Base-by-base conservation (phyloP, 73 alveolate species). In the Urostyla sp. region DNA sequence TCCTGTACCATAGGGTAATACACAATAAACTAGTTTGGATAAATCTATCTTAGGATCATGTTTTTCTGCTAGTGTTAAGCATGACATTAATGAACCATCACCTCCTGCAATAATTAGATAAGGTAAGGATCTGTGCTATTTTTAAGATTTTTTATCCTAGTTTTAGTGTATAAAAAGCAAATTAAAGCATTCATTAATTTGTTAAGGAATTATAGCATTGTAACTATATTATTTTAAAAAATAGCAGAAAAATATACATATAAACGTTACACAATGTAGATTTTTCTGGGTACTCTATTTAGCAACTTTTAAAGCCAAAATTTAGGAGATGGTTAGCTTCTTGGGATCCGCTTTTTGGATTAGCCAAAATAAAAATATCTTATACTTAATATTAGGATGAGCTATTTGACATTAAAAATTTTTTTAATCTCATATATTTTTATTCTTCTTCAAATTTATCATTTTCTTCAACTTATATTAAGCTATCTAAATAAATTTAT, bases 1-100 rank as follows among this genome's bases (percentile, higher is more conserved):
- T 18, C 95, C 97, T 16, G 95, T 74, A 24, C 95, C 94, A 66
- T 84, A 90, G n/a, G 95, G 97, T 11, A 89, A 50, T 18, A 85
- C 78, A 24, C 92, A 88, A 30, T 63, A 81, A 13, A 10, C 2
- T 2, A 59, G 21, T 30, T 36, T 24, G 11, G 28, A 4, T 31
- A 89, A 52, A 43, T 88, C 88, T 6, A 74, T 37, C 21, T 52
- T 18, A 18, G 36, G 40, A 15, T 50, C 67, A n/a, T n/a, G n/a
- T n/a, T n/a, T n/a, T n/a, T 58, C 38, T 58, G 80, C 37, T 49
- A 38, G 78, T 55, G 72, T 69, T 0, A 89, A 72, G 32, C 74
- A 60, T 78, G 87, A 72, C 85, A 89, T 75, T 7, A 89, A 72
- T 32, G 94, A 88, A 4, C 97, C 97, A 89, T 90, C 95, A 7